Evolutionary conservation across 2,329 filamentous ascomycete genomes (phyloP), one percentile per base, ranked within the genome.

Genomic region (Lasiodiplodia sp.): DNA sequence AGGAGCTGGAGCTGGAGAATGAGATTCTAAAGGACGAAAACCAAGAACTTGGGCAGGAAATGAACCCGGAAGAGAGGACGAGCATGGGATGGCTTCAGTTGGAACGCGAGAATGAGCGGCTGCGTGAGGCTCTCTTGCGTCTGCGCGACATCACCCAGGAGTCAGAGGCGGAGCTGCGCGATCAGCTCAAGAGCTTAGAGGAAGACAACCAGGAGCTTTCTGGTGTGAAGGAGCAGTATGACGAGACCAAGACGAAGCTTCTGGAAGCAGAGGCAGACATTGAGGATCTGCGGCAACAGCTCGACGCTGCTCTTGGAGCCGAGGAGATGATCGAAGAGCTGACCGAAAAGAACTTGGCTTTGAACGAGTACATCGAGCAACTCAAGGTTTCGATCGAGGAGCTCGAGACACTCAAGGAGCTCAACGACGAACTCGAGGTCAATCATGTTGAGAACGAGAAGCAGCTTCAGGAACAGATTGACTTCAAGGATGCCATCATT

Each of bases 311-410:
- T 7, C 86, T 96, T 11, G 92, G 92, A 5, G 92, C 93, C 14
- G 96, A 98, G 77, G 92, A 96, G 73, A 95, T 97, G 87, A 94
- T 98, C 70, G 94, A 97, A 78, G 92, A 96, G 71, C 86, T 99
- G 49, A 93, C 92, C 0, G 92, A 96, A 71, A 91, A 93, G 75
- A 97, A 96, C 75, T 90, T 96, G 83, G 87, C 86, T 71, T 90
- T 97, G 77, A 89, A 90, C 44, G 92, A 97, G 78, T 88, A 93
- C 76, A 89, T 97, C 53, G 91, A 93, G 70, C 91, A 97, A 76
- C 86, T 97, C 64, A 91, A 91, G 75, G 89, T 89, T 21, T 89
- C 91, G 8, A 91, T 98, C 70, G 91, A 94, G 71, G 95, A 98
- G 72, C 86, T 98, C 12, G 93, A 97, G 78, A 93, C 88, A 70